phyloP scores from a whole-genome alignment of 805 yeast species.

The Diddensiella transvaalensis region DNA sequence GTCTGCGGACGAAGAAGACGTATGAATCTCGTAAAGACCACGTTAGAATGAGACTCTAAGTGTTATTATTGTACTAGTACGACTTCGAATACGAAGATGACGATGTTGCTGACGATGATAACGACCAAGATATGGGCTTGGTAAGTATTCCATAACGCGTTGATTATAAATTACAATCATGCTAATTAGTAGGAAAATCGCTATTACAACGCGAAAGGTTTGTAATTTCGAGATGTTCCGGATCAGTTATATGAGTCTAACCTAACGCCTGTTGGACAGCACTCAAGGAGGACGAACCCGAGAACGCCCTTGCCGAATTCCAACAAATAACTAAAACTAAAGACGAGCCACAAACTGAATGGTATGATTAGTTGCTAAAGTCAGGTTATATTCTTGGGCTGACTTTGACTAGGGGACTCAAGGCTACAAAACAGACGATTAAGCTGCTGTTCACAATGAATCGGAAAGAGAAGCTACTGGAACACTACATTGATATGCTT shows the following conservation, averaged over 20 bases:
- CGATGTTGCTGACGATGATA: conserved; percentile 31
- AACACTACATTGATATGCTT: conserved; percentile 22
- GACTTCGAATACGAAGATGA: conserved; percentile 39
- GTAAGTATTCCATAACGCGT: conserved; percentile 14
- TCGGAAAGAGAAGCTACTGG: conserved; percentile 23
- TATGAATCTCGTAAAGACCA: too few species aligned
- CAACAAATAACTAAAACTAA: conserved; percentile 26
- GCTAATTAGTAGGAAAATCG: conserved; percentile 28
- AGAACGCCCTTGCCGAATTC: conserved; percentile 32
- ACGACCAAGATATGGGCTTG: conserved; percentile 21
- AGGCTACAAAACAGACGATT: conserved; percentile 35
- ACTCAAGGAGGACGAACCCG: conserved; percentile 33
- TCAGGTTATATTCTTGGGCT: neutral
- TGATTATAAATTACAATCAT: neutral
- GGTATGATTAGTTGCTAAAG: conserved; percentile 12
- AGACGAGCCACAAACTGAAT: conserved; percentile 24
- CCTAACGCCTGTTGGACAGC: too few species aligned
- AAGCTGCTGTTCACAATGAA: conserved; percentile 29
- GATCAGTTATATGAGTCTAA: neutral
- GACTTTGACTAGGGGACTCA: conserved; percentile 31
- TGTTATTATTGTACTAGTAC: conserved; percentile 21
- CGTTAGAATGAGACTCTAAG: too few species aligned
- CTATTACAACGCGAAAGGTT: conserved; percentile 38
- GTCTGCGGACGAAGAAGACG: conserved; percentile 37
- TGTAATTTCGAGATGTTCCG: neutral